Base-by-base conservation (phyloP, 177 flowering plant species). In the Vitis hybrid region DNA sequence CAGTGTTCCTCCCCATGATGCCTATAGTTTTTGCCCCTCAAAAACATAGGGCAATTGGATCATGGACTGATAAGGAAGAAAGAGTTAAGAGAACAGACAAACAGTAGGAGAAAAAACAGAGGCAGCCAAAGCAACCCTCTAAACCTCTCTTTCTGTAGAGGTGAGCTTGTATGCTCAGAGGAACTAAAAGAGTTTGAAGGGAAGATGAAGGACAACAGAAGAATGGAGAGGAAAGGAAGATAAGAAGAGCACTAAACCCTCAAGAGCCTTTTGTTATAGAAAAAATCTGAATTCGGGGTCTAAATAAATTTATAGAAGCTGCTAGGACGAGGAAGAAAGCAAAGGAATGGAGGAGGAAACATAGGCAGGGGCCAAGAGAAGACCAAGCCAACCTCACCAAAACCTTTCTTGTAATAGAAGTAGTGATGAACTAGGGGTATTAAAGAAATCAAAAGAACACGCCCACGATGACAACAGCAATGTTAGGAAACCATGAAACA, bases 1-100 rank as follows among this genome's bases (percentile, higher is more conserved):
- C 74, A 56, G 70, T 70, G 73, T 79, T 84, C 51, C 70, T 71
- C 18, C 84, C 83, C 85, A 84, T 80, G 60, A 21, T 68, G 35
- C 14, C 49, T 18, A 40, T 48, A 30, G 30, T 50, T 57, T 50
- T 2, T 11, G 11, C n/a, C 51, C 4, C n/a, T 13, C 58, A 19
- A 18, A 30, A 46, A 19, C 15, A 57, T 21, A 14, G 1, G 11
- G 32, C 14, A 19, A 14, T 9, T 7, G 65, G 35, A 40, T 57
- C 27, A 18, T 11, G 21, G 32, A 27, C 9, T 48, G 1, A 3
- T 14, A 27, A 60, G 0, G 46, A 9, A 11, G 30, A 27, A 27
- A 14, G 13, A 60, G 30, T 13, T 12, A 7, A 17, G 7, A 6
- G 7, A 30, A 24, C 17, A 56, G 30, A 27, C 30, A 27, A 27